Conservation (phyloP, 2,329 filamentous ascomycete genomes). For the Knoxdaviesia proteae region DNA sequence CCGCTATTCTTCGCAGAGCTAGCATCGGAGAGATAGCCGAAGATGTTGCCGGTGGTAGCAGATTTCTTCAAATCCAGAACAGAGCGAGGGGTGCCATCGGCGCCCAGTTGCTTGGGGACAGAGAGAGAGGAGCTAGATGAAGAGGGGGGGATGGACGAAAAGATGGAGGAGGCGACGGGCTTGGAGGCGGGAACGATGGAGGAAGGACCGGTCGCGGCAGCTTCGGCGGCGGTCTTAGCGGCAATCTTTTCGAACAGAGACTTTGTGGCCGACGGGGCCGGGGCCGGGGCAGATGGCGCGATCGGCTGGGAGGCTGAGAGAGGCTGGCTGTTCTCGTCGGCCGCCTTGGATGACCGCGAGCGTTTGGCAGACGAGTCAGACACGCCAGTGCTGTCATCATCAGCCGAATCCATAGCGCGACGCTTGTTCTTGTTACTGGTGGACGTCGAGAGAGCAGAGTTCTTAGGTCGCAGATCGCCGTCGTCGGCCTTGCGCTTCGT, state of each 20-base stretch:
- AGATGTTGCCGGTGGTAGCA: slow-evolving; percentile 26
- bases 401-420: slow-evolving; percentile 20
- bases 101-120: too few relatives aligned
- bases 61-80: slow-evolving; percentile 21
- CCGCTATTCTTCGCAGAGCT: slow-evolving; percentile 34
- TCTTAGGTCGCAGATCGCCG: slow-evolving; percentile 19
- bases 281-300: slow-evolving; percentile 24
- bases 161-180: slow-evolving; percentile 8
- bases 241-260: slow-evolving; percentile 36
- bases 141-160: too few relatives aligned
- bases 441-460: slow-evolving; percentile 11
- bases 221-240: slow-evolving; percentile 6
- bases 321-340: slow-evolving; percentile 6
- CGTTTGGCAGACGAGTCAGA: too few relatives aligned
- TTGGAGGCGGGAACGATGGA: slow-evolving; percentile 15
- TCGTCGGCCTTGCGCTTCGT: slow-evolving; percentile 37
- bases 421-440: slow-evolving; percentile 25
- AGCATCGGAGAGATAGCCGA: slow-evolving; percentile 35
- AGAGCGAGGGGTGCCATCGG: slow-evolving; percentile 17
- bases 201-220: slow-evolving; percentile 11
- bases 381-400: slow-evolving; percentile 9
- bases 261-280: slow-evolving; percentile 29
- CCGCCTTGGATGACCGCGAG: too few relatives aligned
- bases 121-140: too few relatives aligned
- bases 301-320: slow-evolving; percentile 12